Evolutionary conservation across 208 protist genomes (phyloP).

Genomic region (Trypanosoma congolense): DNA sequence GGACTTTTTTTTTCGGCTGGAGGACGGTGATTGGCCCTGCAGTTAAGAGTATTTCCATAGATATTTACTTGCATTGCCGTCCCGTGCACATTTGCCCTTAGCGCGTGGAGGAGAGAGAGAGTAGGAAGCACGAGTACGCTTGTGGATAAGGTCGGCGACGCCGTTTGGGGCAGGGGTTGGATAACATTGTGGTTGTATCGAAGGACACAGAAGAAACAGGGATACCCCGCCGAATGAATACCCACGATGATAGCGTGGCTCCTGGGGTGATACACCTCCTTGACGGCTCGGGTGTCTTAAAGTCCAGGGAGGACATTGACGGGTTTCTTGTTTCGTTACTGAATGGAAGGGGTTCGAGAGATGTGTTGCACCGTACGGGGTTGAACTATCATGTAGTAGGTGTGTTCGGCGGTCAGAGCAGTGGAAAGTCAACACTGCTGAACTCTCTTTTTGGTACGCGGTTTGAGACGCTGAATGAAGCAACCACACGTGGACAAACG

Average conservation of each 20-base stretch:
- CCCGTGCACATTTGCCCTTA: too few species aligned
- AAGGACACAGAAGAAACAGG: too few species aligned
- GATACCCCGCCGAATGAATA: too few species aligned
- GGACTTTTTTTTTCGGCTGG: too few species aligned
- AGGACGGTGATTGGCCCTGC: too few species aligned
- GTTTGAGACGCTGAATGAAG: slow-evolving; percentile 93
- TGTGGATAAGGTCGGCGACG: too few species aligned
- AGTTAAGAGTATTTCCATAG: too few species aligned
- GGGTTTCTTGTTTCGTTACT: slow-evolving; percentile 34
- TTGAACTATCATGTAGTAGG: slow-evolving; percentile 88
- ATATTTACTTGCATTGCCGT: too few species aligned
- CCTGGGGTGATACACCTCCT: slow-evolving; percentile 45
- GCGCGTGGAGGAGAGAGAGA: too few species aligned
- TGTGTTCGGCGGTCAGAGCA: slow-evolving; percentile 95
- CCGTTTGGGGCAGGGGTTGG: too few species aligned
- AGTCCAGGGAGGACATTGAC: slow-evolving; percentile 38
- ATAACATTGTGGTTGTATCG: too few species aligned
- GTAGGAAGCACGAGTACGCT: too few species aligned
- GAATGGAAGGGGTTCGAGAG: neutral
- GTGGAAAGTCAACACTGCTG: slow-evolving; percentile 96
- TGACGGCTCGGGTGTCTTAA: slow-evolving; percentile 56
- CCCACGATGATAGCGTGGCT: neutral
- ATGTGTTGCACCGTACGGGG: slow-evolving; percentile 34
- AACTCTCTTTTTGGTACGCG: slow-evolving; percentile 94
- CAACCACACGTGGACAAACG: slow-evolving; percentile 86